Evolutionary conservation across 192 early-diverging fungal genomes (phyloP).

Genomic region (Coemansia sp.): DNA sequence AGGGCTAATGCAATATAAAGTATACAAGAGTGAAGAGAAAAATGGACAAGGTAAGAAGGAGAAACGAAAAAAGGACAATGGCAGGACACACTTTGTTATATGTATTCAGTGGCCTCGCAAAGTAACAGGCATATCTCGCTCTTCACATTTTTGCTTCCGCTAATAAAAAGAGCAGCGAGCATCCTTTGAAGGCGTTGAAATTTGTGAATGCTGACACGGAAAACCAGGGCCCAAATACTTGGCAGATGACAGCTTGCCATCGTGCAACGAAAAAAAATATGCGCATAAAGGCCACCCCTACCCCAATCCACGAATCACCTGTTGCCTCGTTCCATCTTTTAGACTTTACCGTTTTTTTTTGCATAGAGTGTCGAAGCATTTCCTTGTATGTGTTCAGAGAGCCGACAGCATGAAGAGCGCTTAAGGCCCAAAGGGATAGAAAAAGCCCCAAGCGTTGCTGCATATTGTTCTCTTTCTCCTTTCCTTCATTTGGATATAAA

Average conservation of each 20-base stretch:
- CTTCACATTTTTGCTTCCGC: neutral
- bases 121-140: neutral
- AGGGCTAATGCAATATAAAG: neutral
- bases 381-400: neutral
- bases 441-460: neutral
- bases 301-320: constrained; percentile 1
- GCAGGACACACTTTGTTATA: neutral
- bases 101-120: neutral
- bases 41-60: too few species aligned
- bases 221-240: constrained; percentile 4
- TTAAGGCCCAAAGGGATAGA: neutral
- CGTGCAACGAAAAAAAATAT: neutral
- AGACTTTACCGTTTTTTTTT: neutral
- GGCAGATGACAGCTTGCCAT: neutral
- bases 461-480: neutral
- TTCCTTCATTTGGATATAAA: neutral
- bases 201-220: constrained; percentile 2
- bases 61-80: neutral
- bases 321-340: neutral
- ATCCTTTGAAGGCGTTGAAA: neutral
- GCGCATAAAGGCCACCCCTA: neutral
- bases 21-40: neutral
- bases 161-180: neutral
- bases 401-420: neutral
- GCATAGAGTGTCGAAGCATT: neutral